Evolutionary conservation across 176 grass and related monocot genomes (phyloP), one percentile per base, ranked within the genome.

Genomic region (Eragrostis curvula): DNA sequence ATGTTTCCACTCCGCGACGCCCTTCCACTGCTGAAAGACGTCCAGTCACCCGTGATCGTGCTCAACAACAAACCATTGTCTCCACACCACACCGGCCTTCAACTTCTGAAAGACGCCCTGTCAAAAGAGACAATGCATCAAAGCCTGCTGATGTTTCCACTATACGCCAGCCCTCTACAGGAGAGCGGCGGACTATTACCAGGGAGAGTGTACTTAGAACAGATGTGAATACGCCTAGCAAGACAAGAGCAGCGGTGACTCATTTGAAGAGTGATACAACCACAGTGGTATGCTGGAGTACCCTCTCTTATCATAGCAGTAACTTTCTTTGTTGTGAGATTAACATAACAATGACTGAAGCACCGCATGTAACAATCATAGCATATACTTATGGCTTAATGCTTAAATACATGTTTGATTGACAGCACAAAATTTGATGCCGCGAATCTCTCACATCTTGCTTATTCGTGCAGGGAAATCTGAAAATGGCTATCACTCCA

Each of bases 1-100:
- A 77, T 17, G 43, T 88, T 58, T 81, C 79, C 68, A 77, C 58
- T 49, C 78, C 51, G 42, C 43, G 62, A 15, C 84, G 84, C 13
- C 89, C 87, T 81, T 71, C 82, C 57, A 89, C 81, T 68, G 24
- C 87, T 0, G 82, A 91, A 49, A 88, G 84, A 24, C 56, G 23
- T 46, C 80, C 83, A 32, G 1, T 73, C 49, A 89, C 36, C 72
- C 74, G 18, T 79, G 75, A 79, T 55, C 60, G 30, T 88, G 81
- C 71, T 68, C 64, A 57, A 70, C 78, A 85, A 62, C 78, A 83
- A 73, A 50, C 79, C 3, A 28, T 58, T 82, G 50, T 67, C 17
- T 43, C 30, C 32, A 61, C 73, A 41, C 73, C 88, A 60, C 25
- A 67, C 42, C 66, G 79, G 7, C 83, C 83, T 30, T 90, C 83